Conservation (phyloP, 257 asterid genomes). For the Haberlea rhodopensis region DNA sequence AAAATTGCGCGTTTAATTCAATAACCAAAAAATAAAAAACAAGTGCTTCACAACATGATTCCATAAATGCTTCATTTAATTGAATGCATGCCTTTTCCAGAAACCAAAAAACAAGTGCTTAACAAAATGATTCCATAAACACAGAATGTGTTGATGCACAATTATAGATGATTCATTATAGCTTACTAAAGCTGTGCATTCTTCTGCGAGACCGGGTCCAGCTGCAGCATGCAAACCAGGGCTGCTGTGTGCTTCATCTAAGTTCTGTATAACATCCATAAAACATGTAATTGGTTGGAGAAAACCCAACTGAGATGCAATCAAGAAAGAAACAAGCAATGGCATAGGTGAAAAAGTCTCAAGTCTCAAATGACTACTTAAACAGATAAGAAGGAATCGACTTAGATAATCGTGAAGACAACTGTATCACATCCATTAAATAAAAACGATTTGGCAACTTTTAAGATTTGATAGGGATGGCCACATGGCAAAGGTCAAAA, state of each 20-base stretch:
- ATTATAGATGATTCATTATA: neutral
- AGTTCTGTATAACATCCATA: slow-evolving; percentile 51
- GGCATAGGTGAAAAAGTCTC: neutral
- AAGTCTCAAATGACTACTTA: slow-evolving; percentile 1
- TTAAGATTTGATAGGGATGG: neutral
- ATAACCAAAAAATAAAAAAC: too few relatives aligned
- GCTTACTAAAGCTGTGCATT: slow-evolving; percentile 55
- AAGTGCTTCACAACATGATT: too few relatives aligned
- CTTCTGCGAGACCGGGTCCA: slow-evolving; percentile 97
- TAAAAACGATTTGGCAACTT: slow-evolving; percentile 7
- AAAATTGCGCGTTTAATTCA: too few relatives aligned
- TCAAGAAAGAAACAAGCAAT: slow-evolving; percentile 8
- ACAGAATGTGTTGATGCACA: neutral
- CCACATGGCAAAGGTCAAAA: neutral
- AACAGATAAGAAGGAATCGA: too few relatives aligned
- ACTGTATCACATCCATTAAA: slow-evolving; percentile 15
- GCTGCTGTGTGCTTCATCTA: slow-evolving; percentile 98
- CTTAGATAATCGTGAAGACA: slow-evolving; percentile 12
- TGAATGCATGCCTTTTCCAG: too few relatives aligned
- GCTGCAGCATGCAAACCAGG: slow-evolving; percentile 98
- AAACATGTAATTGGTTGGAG: slow-evolving; percentile 18
- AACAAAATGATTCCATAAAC: too few relatives aligned
- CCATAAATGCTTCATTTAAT: too few relatives aligned
- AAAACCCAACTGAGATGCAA: slow-evolving; percentile 20
- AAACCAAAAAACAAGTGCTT: too few relatives aligned